Base-by-base conservation (phyloP, 1,284 basidiomycete genomes). In the Irpex sp. region DNA sequence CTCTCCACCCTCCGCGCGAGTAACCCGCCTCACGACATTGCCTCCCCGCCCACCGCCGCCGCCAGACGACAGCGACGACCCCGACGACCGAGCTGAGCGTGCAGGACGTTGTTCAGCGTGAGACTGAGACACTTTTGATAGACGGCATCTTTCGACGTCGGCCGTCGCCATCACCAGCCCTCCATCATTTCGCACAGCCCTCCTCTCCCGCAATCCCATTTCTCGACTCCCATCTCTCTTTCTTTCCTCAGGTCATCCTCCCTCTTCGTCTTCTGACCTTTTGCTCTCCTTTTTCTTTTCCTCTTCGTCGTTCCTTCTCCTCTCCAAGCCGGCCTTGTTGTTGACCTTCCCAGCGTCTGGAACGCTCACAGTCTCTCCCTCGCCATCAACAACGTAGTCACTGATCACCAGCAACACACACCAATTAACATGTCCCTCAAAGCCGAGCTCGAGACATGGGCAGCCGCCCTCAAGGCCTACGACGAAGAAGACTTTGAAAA, bases 381-480 rank as follows among this genome's bases (percentile, higher is more conserved):
- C 21, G 54, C 54, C 54, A 33, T 31, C 56, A 26, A 37, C 7
- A n/a, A 19, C 36, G 19, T 35, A 8, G 55, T 15, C 19, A 15
- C 57, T 7, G 17, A 21, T 47, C 57, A 35, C 15, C 56, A 46
- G 4, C 54, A 61, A 13, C 55, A 51, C 59, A 57, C 63, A 33
- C 62, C 59, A 53, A 61, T 63, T 66, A 64, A 15, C 21, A 92
- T 92, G 90, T 91, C 90, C 68, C 85, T 92, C 76, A 92, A 92
- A 78, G 89, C 85, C 63, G 94, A 97, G 81, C 85, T 97, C 60
- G 90, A 95, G 75, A 88, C 83, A 5, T 95, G 94, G 93, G 86
- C 87, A 13, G 81, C 87, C 57, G 94, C 94, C 62, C 85, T 96
- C 73, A 84, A 87, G 69, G 89, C 92, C 1, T 95, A 95, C 76